Base-by-base conservation (phyloP, 176 grass and related monocot species). In the Rhipidocladum racemiflorum region DNA sequence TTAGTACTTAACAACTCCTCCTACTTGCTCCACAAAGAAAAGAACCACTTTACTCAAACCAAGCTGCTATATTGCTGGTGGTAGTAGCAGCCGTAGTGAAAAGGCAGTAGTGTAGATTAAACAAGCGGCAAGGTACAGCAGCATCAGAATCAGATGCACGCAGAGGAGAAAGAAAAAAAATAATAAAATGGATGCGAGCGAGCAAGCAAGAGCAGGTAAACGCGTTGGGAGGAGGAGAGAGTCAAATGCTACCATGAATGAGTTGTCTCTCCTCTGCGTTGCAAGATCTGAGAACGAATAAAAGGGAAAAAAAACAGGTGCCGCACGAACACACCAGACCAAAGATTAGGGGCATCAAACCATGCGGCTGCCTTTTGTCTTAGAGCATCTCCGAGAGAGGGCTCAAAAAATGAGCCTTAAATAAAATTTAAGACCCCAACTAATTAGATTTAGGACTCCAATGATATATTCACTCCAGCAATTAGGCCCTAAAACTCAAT, bases 221-320 rank as follows among this genome's bases (percentile, higher is more conserved):
- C 75, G 87, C 81, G 49, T 89, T 44, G 87, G 87, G 61, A 60
- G 75, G 24, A 25, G 18, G 67, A 24, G 65, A 60, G 75, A 27
- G 86, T 88, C 81, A 84, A 74, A 88, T n/a, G n/a, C 40, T 49
- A 4, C 45, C 75, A 84, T 84, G 23, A 80, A 84, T 88, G 49
- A 61, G 9, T 35, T 88, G 86, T 24, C 57, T 57, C 55, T 67
- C 68, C 59, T 57, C 20, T 38, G 46, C 39, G 9, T 20, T 20
- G 72, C 72, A 65, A 35, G 43, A 87, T 69, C 62, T 69, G 34
- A 35, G 9, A 65, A 16, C 2, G 5, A 65, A 80, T n/a, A 24
- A 67, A 18, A 0, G n/a, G 10, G 6, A 21, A 13, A 23, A 24
- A 21, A 13, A 23, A 25, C 1, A 63, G 11, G 9, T 77, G 27